phyloP scores from a whole-genome alignment of 1,139 yeast species.

The Candida neerlandica region DNA sequence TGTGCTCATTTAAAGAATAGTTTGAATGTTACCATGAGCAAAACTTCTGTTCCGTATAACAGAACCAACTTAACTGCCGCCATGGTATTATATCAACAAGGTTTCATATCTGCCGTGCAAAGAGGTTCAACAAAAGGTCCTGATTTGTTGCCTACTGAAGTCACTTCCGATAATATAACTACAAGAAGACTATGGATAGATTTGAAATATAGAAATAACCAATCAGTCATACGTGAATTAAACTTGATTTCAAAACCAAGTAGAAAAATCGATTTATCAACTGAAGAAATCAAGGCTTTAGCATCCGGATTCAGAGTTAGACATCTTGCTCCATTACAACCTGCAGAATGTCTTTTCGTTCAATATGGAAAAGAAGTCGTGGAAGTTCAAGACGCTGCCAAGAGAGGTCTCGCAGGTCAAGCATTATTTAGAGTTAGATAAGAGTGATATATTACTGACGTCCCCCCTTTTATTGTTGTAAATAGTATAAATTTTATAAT shows the following conservation, averaged over 20 bases:
- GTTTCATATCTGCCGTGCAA: constrained; percentile 81
- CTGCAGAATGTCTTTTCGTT: constrained; percentile 86
- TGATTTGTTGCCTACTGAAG: constrained; percentile 70
- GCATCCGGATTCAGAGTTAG: constrained; percentile 79
- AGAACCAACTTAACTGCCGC: constrained; percentile 83
- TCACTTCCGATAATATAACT: constrained; percentile 84
- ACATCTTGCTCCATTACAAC: constrained; percentile 77
- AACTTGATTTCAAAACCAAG: constrained; percentile 84
- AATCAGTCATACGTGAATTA: constrained; percentile 74
- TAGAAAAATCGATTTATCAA: constrained; percentile 64
- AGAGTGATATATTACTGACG: not conserved
- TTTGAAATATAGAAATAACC: constrained; percentile 79
- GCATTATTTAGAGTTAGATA: constrained; percentile 78
- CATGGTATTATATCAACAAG: constrained; percentile 84
- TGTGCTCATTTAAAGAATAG: constrained; percentile 93
- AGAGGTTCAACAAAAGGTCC: constrained; percentile 93
- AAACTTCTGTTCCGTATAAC: constrained; percentile 84
- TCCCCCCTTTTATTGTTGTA: not conserved
- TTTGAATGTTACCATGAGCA: constrained; percentile 68
- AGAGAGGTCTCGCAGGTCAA: constrained; percentile 71
- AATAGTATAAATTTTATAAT: not conserved
- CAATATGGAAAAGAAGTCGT: constrained; percentile 46
- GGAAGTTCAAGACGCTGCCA: constrained; percentile 84
- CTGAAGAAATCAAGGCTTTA: constrained; percentile 67
- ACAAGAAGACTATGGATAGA: constrained; percentile 92